Evolutionary conservation across 495 filamentous ascomycete genomes (phyloP).

Genomic region (Niebla homalea): DNA sequence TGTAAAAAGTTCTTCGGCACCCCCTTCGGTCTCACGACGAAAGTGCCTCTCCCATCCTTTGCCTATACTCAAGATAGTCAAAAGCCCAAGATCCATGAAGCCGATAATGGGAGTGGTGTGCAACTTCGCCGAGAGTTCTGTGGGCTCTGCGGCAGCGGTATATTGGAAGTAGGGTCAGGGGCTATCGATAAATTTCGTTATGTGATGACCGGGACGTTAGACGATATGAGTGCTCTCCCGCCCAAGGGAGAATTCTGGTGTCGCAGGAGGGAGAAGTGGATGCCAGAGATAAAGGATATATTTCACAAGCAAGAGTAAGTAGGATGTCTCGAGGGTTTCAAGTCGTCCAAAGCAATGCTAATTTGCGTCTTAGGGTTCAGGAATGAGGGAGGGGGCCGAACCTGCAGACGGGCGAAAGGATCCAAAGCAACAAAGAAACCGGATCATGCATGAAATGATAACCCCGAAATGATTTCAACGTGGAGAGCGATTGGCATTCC

Average conservation of each 20-base stretch:
- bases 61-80: slow-evolving; percentile 23
- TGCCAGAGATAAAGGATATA: slow-evolving; percentile 45
- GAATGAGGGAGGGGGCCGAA: too few relatives aligned
- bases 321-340: too few relatives aligned
- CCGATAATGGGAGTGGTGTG: slow-evolving; percentile 42
- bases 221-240: slow-evolving; percentile 44
- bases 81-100: slow-evolving; percentile 35
- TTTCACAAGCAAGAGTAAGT: slow-evolving; percentile 45
- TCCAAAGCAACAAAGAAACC: too few relatives aligned
- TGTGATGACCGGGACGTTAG: slow-evolving; percentile 50
- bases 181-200: slow-evolving; percentile 44
- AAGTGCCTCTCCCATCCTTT: slow-evolving; percentile 38
- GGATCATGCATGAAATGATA: too few relatives aligned
- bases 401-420: too few relatives aligned
- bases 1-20: slow-evolving; percentile 55
- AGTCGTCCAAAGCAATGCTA: too few relatives aligned
- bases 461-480: too few relatives aligned
- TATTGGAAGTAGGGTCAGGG: slow-evolving; percentile 43
- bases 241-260: slow-evolving; percentile 64
- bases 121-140: slow-evolving; percentile 51
- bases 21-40: slow-evolving; percentile 47
- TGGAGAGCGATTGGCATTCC: too few relatives aligned
- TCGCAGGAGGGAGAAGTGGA: slow-evolving; percentile 39
- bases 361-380: too few relatives aligned
- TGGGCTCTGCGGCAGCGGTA: slow-evolving; percentile 43